phyloP scores from a whole-genome alignment of 352 stramenopile species.

The Nothophytophthora sp. region DNA sequence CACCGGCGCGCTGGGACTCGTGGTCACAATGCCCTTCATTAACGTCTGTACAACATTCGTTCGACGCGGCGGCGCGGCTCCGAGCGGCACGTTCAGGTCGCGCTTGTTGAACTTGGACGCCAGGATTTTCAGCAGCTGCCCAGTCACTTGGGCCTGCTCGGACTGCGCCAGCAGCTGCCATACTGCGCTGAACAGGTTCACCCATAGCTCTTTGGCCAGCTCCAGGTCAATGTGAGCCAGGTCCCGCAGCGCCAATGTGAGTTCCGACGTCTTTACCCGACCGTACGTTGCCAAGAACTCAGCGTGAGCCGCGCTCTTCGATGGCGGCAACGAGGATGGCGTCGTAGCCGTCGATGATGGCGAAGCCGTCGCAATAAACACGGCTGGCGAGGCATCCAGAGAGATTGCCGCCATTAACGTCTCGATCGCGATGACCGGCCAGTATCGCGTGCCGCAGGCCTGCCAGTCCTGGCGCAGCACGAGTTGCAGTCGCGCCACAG shows the following conservation, averaged over 20 bases:
- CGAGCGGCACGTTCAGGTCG: conserved; percentile 76
- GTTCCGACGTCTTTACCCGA: conserved; percentile 32
- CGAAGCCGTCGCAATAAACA: conserved; percentile 3
- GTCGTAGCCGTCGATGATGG: background rate
- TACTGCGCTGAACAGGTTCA: conserved; percentile 65
- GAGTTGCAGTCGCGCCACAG: conserved; percentile 58
- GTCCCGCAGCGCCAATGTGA: conserved; percentile 59
- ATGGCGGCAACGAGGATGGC: conserved; percentile 1
- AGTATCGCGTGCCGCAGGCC: conserved; percentile 83
- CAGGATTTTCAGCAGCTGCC: conserved; percentile 74
- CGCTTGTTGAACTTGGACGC: conserved; percentile 90
- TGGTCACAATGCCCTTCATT: conserved; percentile 71
- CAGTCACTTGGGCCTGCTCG: conserved; percentile 58
- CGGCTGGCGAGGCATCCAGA: conserved; percentile 8
- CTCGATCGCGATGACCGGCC: conserved; percentile 81
- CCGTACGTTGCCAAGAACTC: conserved; percentile 33
- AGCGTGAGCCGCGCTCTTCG: conserved; percentile 12
- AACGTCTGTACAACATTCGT: conserved; percentile 88
- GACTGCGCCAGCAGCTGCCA: conserved; percentile 49
- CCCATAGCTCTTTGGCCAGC: conserved; percentile 85
- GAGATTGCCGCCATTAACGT: conserved; percentile 59
- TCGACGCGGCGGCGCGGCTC: conserved; percentile 39
- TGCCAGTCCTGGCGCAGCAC: conserved; percentile 88
- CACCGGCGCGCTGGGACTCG: conserved; percentile 56
- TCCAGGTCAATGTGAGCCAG: conserved; percentile 83